phyloP scores from a whole-genome alignment of 139 green algal species.

The Zygnema circumcarinatum region DNA sequence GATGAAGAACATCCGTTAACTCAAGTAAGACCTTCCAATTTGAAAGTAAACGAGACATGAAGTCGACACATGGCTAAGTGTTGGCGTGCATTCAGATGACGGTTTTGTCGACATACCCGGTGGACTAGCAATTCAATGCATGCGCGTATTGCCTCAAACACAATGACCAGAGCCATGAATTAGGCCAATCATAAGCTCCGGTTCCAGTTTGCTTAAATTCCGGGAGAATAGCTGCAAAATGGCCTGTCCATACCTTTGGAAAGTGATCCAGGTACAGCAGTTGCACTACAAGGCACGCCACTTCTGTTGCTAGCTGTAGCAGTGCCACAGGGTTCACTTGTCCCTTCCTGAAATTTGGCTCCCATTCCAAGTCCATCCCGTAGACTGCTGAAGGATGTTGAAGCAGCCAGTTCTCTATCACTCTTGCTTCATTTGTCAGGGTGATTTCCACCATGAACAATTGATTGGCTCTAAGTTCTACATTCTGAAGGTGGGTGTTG shows the following conservation, averaged over 20 bases:
- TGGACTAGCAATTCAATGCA: too few relatives aligned
- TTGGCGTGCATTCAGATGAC: too few relatives aligned
- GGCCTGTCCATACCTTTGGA: not conserved
- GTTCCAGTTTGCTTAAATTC: too few relatives aligned
- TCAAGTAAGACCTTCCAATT: too few relatives aligned
- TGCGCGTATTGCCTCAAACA: too few relatives aligned
- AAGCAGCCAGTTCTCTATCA: not conserved
- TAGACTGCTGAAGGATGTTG: not conserved
- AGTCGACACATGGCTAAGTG: too few relatives aligned
- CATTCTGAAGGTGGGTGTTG: not conserved
- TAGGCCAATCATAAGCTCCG: too few relatives aligned
- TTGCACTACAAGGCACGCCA: not conserved
- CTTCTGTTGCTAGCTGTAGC: constrained; percentile 2
- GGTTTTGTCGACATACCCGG: too few relatives aligned
- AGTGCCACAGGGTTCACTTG: not conserved
- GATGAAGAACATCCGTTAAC: too few relatives aligned
- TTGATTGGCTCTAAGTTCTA: not conserved
- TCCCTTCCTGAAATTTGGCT: constrained; percentile 16
- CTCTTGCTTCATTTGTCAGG: not conserved
- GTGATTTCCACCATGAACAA: not conserved
- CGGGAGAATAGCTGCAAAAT: too few relatives aligned
- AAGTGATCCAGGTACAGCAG: constrained; percentile 6
- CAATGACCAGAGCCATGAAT: too few relatives aligned
- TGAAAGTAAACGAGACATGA: too few relatives aligned
- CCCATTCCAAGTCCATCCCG: constrained; percentile 14